These are phyloP conservation scores for Aphanomyces cochlioides DNA, from an alignment of 352 stramenopile species.

Conservation along the genomic window DNA sequence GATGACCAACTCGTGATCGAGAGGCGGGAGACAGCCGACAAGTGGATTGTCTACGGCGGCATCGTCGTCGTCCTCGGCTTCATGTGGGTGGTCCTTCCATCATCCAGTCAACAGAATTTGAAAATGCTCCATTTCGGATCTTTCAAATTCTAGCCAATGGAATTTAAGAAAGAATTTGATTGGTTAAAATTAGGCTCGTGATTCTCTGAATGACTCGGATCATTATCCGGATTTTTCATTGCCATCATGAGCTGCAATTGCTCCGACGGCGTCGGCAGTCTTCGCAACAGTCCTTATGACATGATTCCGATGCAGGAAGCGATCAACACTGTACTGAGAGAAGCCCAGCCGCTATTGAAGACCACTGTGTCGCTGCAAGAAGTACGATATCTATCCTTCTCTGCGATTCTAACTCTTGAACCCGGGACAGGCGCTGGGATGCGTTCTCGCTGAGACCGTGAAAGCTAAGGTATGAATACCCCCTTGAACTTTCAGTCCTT, in stretches of 20 bases:
- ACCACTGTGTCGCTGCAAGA: slow-evolving; percentile 38
- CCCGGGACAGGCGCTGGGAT: slow-evolving; percentile 37
- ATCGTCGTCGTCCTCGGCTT: slow-evolving; percentile 81
- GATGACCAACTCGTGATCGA: too few relatives aligned
- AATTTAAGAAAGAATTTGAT: too few relatives aligned
- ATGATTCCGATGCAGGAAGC: slow-evolving; percentile 65
- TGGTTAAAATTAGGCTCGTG: too few relatives aligned
- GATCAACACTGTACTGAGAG: slow-evolving; percentile 48
- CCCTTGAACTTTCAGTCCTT: background rate
- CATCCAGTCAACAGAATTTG: too few relatives aligned
- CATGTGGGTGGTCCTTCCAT: too few relatives aligned
- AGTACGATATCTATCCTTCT: background rate
- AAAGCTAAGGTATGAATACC: slow-evolving; percentile 38
- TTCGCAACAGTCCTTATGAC: slow-evolving; percentile 68
- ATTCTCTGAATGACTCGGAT: too few relatives aligned
- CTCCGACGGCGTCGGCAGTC: slow-evolving; percentile 18
- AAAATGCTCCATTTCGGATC: too few relatives aligned
- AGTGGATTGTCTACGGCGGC: slow-evolving; percentile 77
- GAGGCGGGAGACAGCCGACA: slow-evolving; percentile 72
- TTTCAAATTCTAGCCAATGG: too few relatives aligned
- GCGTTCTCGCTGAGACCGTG: slow-evolving; percentile 54
- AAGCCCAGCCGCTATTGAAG: slow-evolving; percentile 42
- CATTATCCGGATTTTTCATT: background rate
- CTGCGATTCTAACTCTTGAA: background rate
- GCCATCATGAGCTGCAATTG: slow-evolving; percentile 28